These are phyloP conservation scores for Rhodotorula babjevae DNA, from an alignment of 768 basidiomycete species.

Conservation along the genomic window DNA sequence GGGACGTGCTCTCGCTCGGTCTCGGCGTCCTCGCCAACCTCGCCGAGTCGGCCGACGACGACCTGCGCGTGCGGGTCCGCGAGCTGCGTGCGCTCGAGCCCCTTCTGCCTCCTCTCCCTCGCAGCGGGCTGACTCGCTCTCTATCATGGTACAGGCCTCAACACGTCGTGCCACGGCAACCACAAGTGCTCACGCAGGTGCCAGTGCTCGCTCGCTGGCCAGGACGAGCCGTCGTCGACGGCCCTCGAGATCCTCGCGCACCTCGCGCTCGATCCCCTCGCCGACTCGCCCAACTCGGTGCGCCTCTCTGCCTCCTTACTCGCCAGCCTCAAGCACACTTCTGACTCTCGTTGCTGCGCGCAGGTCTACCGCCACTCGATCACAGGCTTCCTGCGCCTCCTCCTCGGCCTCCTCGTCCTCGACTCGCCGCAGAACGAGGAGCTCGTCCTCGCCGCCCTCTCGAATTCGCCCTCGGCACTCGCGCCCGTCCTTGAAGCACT, in stretches of 20 bases:
- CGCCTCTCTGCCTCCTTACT: neutral
- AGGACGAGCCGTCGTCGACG: neutral
- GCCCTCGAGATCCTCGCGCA: slow-evolving; percentile 4
- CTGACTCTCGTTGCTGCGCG: neutral
- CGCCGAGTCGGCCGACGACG: slow-evolving; percentile 7
- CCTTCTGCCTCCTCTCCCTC: too few species aligned
- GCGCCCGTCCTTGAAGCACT: slow-evolving; percentile 24
- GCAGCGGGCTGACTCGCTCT: neutral
- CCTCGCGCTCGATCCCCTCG: slow-evolving; percentile 25
- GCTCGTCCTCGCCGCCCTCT: slow-evolving; percentile 12
- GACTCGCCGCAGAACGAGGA: slow-evolving; percentile 19
- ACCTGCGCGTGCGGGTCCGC: slow-evolving; percentile 6
- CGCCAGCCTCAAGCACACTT: too few species aligned
- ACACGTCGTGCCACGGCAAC: slow-evolving; percentile 2
- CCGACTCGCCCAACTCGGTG: slow-evolving; percentile 27
- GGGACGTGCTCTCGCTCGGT: slow-evolving; percentile 26
- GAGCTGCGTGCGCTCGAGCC: slow-evolving; percentile 1
- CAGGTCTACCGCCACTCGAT: slow-evolving; percentile 29
- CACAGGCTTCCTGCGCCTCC: slow-evolving; percentile 30
- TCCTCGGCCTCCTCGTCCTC: slow-evolving; percentile 29
- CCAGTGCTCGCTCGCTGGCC: neutral
- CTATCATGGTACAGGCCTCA: neutral
- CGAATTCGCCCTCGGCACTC: neutral
- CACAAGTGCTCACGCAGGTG: slow-evolving; percentile 11
- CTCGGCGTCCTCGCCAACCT: slow-evolving; percentile 33